A percentile compares a stretch with the other conserved stretches of the same genome.
These are phyloP conservation scores for Ceratocystis diversiconidia DNA, from an alignment of 2,329 filamentous ascomycete species.

Conservation along the genomic window DNA sequence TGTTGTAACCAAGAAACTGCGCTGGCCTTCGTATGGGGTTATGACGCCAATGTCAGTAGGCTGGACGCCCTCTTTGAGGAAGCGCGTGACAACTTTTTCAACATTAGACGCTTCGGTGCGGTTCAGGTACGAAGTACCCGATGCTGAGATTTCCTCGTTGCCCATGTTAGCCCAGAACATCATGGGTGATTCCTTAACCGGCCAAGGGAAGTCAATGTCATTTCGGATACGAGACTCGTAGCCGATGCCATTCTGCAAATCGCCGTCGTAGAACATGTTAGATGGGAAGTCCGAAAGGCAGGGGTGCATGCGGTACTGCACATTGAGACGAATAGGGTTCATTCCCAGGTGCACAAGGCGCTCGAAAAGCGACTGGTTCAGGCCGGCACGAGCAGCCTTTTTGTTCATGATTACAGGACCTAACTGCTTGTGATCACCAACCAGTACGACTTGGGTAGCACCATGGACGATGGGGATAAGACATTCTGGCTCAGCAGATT, in stretches of 20 bases:
- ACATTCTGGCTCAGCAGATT: slow-evolving; percentile 94
- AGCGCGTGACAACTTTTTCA: slow-evolving; percentile 94
- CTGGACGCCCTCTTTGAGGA: slow-evolving; percentile 97
- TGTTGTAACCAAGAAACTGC: slow-evolving; percentile 96
- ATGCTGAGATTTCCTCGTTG: slow-evolving; percentile 95
- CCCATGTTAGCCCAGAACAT: slow-evolving; percentile 99
- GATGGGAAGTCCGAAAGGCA: slow-evolving; percentile 94
- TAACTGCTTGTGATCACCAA: slow-evolving; percentile 95
- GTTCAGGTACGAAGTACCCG: slow-evolving; percentile 94
- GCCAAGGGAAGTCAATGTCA: slow-evolving; percentile 97
- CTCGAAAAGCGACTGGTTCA: slow-evolving; percentile 98
- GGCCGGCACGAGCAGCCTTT: slow-evolving; percentile 91
- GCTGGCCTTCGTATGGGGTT: slow-evolving; percentile 94
- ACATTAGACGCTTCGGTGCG: slow-evolving; percentile 94
- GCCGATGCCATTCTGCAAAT: slow-evolving; percentile 89
- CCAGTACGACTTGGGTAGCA: slow-evolving; percentile 97
- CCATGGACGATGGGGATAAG: slow-evolving; percentile 96
- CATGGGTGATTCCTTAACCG: slow-evolving; percentile 86
- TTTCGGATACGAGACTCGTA: slow-evolving; percentile 74
- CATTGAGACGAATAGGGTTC: slow-evolving; percentile 81
- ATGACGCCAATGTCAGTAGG: slow-evolving; percentile 92
- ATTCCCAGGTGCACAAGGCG: slow-evolving; percentile 84
- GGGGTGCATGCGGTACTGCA: slow-evolving; percentile 98
- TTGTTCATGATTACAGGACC: slow-evolving; percentile 99
- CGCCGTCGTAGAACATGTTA: slow-evolving; percentile 99